Conservation (phyloP, 352 stramenopile species). For the Blastocystis sp. region DNA sequence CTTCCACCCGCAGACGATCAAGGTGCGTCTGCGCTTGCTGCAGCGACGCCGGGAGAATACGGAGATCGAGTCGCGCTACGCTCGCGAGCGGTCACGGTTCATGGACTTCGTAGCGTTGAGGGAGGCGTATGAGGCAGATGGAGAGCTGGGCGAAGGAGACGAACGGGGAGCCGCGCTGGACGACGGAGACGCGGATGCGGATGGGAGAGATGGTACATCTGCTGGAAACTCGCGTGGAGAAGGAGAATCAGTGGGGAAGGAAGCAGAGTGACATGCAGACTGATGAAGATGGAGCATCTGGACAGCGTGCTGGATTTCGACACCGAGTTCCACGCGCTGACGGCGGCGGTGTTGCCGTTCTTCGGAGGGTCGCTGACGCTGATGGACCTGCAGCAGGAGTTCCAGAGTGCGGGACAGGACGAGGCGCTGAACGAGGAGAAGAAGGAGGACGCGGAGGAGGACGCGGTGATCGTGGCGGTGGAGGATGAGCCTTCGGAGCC, state of each 20-base stretch:
- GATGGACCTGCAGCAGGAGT: constrained; percentile 39
- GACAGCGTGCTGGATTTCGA: neutral
- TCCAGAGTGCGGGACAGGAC: neutral
- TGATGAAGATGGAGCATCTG: constrained; percentile 31
- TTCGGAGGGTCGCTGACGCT: neutral
- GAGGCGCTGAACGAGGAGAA: neutral
- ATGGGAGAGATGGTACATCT: constrained; percentile 23
- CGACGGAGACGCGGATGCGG: neutral
- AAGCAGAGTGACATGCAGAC: neutral
- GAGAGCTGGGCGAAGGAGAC: neutral
- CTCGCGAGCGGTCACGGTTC: neutral
- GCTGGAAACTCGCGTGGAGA: constrained; percentile 23
- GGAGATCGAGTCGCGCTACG: neutral
- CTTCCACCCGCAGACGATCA: constrained; percentile 49
- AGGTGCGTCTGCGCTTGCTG: constrained; percentile 27
- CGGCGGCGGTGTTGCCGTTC: neutral
- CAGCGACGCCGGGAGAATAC: neutral
- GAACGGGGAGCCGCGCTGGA: neutral
- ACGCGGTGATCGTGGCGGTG: neutral
- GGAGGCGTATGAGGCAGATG: neutral
- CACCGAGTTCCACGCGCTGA: constrained; percentile 22
- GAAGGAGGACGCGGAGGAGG: constrained; percentile 16
- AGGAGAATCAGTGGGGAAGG: neutral
- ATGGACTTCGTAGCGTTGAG: neutral
- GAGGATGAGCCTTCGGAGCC: neutral